Evolutionary conservation across 2,329 filamentous ascomycete species (phyloP), one percentile per base, ranked within the genome.

Genomic region (Penicillium sp.): DNA sequence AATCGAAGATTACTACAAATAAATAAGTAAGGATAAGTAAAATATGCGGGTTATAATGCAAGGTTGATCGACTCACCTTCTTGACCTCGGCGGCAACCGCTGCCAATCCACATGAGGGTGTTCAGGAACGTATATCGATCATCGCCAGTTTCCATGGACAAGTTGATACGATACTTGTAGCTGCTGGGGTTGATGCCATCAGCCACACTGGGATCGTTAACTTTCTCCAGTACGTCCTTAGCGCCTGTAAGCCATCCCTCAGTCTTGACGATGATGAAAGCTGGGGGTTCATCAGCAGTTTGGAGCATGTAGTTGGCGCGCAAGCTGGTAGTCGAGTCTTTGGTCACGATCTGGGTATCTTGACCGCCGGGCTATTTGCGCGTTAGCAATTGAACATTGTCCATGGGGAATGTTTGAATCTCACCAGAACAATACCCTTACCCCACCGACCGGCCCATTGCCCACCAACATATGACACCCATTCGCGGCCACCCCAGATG

Each of bases 381-480:
- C 7, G 13, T 9, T 13, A 14, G 5, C 44, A 59, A 55, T 35
- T 42, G 36, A 26, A 36, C 18, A 45, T 23, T 24, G 5, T 47
- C 4, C 16, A 24, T 4, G 13, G 10, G 24, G 6, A 36, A 35
- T 14, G 31, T 22, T 35, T 29, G 20, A 14, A 37, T 59, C 68
- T 60, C 63, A 76, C 73, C 64, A 76, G 59, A 46, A 76, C 68
- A 42, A 75, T 71, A 22, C 75, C 75, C 56, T 75, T 75, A 10
- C 74, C 74, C 74, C 74, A 77, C 62, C 72, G 62, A 40, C 74
- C 75, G 38, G 73, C 73, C 75, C 75, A 77, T 53, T 75, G 70
- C 10, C 75, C 75, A 44, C 73, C 73, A 28, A 75, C 62, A 52
- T 75, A 76, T 28, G 71, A 73, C 36, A 77, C 69, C 75, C 75